Conservation (phyloP, 2,329 filamentous ascomycete species). For the Ceratocystis ficicola region DNA sequence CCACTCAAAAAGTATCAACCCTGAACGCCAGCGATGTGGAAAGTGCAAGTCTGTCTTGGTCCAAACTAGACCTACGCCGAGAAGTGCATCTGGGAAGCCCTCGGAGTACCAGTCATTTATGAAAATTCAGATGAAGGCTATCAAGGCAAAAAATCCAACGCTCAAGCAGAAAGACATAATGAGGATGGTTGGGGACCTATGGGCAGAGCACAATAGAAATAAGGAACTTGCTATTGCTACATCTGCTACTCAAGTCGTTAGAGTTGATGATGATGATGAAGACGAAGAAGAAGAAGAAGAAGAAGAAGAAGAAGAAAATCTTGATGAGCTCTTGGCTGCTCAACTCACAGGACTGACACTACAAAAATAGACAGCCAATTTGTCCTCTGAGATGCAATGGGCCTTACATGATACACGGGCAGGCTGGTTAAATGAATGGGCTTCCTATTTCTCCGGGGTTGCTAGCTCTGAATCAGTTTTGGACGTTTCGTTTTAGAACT, state of each 20-base stretch:
- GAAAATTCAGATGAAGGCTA: conserved; percentile 53
- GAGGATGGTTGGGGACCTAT: conserved; percentile 52
- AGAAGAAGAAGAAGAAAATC: conserved; percentile 10
- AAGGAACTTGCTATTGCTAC: not conserved
- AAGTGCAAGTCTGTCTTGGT: conserved; percentile 56
- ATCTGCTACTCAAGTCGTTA: conserved; percentile 22
- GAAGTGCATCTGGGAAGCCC: conserved; percentile 30
- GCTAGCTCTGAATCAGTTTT: too few species aligned
- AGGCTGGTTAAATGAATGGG: too few species aligned
- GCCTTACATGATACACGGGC: too few species aligned
- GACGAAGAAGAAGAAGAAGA: not conserved
- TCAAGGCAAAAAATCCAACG: conserved; percentile 45
- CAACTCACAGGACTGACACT: conserved; percentile 17
- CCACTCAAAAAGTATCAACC: conserved; percentile 76
- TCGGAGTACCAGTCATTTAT: conserved; percentile 44
- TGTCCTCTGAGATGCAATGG: not conserved
- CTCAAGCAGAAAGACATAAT: conserved; percentile 57
- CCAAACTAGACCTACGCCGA: conserved; percentile 69
- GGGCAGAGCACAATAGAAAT: conserved; percentile 41
- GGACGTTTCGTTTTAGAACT: too few species aligned
- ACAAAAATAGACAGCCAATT: not conserved
- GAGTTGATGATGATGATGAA: conserved; percentile 20
- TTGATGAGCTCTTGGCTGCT: conserved; percentile 14
- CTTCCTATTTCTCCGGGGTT: too few species aligned
- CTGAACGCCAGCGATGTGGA: conserved; percentile 59